Evolutionary conservation across 192 early-diverging fungal genomes (phyloP).

Genomic region (Lobosporangium transversale): DNA sequence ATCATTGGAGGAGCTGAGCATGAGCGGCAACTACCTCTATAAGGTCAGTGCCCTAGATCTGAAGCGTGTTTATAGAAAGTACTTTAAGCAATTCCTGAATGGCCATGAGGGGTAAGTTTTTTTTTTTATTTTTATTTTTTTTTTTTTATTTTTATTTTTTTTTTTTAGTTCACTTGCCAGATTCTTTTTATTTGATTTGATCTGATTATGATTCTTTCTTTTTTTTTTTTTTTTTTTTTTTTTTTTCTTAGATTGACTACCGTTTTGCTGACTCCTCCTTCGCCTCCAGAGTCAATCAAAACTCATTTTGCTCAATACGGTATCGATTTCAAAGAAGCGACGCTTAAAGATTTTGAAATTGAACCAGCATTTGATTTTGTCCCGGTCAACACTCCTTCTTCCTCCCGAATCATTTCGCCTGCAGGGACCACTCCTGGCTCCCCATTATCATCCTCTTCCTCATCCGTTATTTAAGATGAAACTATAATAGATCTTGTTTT

Average conservation of each 20-base stretch:
- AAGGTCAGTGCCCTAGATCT: slow-evolving; percentile 61
- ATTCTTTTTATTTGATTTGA: too few species aligned
- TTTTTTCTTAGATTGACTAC: slow-evolving; percentile 22
- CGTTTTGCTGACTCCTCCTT: slow-evolving; percentile 47
- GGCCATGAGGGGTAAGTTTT: slow-evolving; percentile 31
- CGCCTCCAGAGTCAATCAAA: slow-evolving; percentile 48
- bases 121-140: not conserved
- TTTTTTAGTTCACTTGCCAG: too few species aligned
- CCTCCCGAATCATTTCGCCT: slow-evolving; percentile 26
- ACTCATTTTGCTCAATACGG: slow-evolving; percentile 48
- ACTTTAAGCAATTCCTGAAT: slow-evolving; percentile 69
- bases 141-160: not conserved
- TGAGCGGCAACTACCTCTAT: slow-evolving; percentile 56
- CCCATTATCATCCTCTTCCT: slow-evolving; percentile 9
- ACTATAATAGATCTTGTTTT: not conserved
- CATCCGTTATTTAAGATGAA: not conserved
- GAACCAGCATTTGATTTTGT: slow-evolving; percentile 40
- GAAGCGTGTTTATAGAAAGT: slow-evolving; percentile 61
- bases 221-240: too few species aligned
- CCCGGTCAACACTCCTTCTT: slow-evolving; percentile 1
- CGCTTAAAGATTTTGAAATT: slow-evolving; percentile 44
- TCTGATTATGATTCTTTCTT: too few species aligned
- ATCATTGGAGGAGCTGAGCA: slow-evolving; percentile 61
- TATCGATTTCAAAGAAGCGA: slow-evolving; percentile 36
- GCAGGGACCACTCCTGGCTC: slow-evolving; percentile 25